phyloP scores from a whole-genome alignment of 1,284 basidiomycete species.

The Irpex sp. region DNA sequence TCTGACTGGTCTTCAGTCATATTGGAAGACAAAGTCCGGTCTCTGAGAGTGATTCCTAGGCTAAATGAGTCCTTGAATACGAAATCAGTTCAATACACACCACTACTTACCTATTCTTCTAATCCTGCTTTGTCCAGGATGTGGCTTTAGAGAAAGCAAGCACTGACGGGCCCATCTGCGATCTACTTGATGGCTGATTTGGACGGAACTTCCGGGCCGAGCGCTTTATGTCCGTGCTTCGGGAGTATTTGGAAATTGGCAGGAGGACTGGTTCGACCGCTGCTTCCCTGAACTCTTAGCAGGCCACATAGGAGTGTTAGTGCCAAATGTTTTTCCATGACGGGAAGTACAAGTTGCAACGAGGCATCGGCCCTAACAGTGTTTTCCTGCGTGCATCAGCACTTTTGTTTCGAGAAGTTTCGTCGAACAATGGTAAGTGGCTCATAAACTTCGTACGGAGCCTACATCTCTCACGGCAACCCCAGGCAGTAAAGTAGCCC shows the following conservation, averaged over 20 bases:
- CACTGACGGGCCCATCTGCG: neutral
- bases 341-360: neutral
- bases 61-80: neutral
- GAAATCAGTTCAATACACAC: too few species aligned
- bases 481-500: neutral
- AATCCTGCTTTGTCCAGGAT: neutral
- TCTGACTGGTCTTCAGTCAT: neutral
- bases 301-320: neutral
- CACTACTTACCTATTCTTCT: neutral
- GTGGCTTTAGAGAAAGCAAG: neutral
- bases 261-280: neutral
- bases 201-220: neutral
- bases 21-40: neutral
- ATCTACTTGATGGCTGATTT: neutral
- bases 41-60: neutral
- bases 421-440: neutral
- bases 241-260: neutral
- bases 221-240: neutral
- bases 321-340: neutral
- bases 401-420: neutral
- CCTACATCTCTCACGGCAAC: neutral
- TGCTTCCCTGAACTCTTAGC: neutral
- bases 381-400: neutral
- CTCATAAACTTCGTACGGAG: neutral
- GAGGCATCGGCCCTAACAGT: neutral